Evolutionary conservation across 192 early-diverging fungal genomes (phyloP).

Genomic region (Coemansia sp.): DNA sequence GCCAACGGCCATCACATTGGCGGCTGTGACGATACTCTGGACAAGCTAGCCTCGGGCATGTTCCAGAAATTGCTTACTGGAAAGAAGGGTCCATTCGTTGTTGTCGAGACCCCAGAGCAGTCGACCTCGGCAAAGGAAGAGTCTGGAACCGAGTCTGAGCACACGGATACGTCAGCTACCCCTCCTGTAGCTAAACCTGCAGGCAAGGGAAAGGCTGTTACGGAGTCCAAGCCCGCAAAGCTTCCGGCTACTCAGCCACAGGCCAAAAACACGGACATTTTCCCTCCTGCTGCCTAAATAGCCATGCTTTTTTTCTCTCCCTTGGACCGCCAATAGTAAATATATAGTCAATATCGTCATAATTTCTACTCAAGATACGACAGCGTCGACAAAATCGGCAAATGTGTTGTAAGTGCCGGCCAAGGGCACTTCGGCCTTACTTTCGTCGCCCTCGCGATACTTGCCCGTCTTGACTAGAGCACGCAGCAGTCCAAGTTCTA

Average conservation of each 20-base stretch:
- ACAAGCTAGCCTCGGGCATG: conserved; percentile 52
- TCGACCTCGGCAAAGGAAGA: neutral
- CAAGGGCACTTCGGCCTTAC: conserved; percentile 46
- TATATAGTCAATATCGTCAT: neutral
- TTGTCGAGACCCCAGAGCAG: conserved; percentile 9
- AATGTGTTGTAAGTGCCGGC: conserved; percentile 67
- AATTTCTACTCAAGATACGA: conserved; percentile 35
- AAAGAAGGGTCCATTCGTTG: conserved; percentile 10
- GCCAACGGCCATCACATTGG: conserved; percentile 68
- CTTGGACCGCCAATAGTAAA: neutral
- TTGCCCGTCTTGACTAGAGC: conserved; percentile 80
- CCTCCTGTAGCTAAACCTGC: neutral
- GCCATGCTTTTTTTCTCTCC: neutral
- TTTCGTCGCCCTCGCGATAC: conserved; percentile 76
- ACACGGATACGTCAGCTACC: neutral
- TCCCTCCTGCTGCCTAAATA: conserved; percentile 5
- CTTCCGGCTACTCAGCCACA: neutral
- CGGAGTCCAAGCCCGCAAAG: neutral
- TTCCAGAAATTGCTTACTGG: conserved; percentile 55
- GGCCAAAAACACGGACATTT: neutral
- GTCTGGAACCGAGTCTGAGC: conserved; percentile 1
- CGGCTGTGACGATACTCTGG: conserved; percentile 62
- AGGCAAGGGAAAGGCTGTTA: neutral
- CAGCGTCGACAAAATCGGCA: conserved; percentile 65
- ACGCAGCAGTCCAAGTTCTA: conserved; percentile 69